Percentiles rank a stretch among this genome's conserved stretches.
Conservation (phyloP, 495 filamentous ascomycete species). For the Hapsidospora chrysogenum region DNA sequence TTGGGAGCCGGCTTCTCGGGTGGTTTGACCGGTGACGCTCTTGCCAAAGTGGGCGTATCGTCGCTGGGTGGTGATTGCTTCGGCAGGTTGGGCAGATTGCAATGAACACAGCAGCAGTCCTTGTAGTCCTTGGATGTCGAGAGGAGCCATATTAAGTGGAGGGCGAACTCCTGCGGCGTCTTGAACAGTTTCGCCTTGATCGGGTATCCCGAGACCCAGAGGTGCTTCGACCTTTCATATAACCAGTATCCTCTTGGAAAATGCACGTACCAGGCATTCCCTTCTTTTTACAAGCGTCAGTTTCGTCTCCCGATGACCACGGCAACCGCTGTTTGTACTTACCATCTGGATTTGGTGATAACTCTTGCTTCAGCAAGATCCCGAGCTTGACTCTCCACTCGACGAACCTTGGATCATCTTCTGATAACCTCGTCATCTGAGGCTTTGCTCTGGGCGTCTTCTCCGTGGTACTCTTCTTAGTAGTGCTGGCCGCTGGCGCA, state of each 20-base stretch:
- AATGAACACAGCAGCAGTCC: constrained; percentile 4
- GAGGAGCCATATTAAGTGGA: constrained; percentile 3
- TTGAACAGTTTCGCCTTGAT: constrained; percentile 4
- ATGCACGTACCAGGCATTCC: constrained; percentile 3
- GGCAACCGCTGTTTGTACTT: background rate
- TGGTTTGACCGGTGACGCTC: background rate
- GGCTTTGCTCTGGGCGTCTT: constrained; percentile 1
- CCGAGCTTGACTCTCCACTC: constrained; percentile 4
- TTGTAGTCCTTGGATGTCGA: constrained; percentile 4
- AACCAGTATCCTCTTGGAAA: constrained; percentile 4
- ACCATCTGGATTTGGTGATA: constrained; percentile 4
- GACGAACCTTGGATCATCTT: constrained; percentile 4
- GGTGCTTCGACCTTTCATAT: constrained; percentile 5
- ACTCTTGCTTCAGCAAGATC: constrained; percentile 3
- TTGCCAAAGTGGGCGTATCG: background rate
- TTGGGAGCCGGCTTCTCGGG: background rate
- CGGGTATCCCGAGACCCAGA: constrained; percentile 5
- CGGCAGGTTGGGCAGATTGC: background rate
- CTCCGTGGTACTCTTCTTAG: constrained; percentile 1
- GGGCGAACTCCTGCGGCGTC: constrained; percentile 3
- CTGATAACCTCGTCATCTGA: constrained; percentile 2
- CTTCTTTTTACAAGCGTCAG: constrained; percentile 1
- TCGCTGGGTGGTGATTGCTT: background rate
- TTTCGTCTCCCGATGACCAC: too few species aligned
- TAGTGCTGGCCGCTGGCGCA: background rate